These are phyloP conservation scores for Alternaria infectoria DNA, from an alignment of 2,329 filamentous ascomycete genomes.

Conservation along the genomic window DNA sequence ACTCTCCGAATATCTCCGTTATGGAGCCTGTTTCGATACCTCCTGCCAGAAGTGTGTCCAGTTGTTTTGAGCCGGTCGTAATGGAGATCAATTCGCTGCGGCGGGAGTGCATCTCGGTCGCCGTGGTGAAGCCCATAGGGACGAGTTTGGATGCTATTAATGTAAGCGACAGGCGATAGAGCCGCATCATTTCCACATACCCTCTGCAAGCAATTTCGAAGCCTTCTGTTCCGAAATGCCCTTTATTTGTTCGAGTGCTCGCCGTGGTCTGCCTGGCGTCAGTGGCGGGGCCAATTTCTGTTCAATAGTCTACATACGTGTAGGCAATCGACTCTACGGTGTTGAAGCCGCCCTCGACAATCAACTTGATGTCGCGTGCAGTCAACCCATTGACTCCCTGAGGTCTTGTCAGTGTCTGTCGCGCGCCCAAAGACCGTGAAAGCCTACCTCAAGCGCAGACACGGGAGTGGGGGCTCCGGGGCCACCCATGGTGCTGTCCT, in stretches of 20 bases:
- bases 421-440: background rate
- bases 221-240: slow-evolving; percentile 98
- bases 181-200: slow-evolving; percentile 55
- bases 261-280: slow-evolving; percentile 61
- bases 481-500: slow-evolving; percentile 70
- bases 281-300: slow-evolving; percentile 17
- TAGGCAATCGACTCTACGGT: slow-evolving; percentile 97
- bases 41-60: slow-evolving; percentile 92
- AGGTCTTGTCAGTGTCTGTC: slow-evolving; percentile 1
- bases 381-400: slow-evolving; percentile 88
- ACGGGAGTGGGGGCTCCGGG: slow-evolving; percentile 95
- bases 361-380: slow-evolving; percentile 92
- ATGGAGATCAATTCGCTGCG: slow-evolving; percentile 97
- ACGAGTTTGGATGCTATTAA: slow-evolving; percentile 85
- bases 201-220: slow-evolving; percentile 86
- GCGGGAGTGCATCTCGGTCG: slow-evolving; percentile 97
- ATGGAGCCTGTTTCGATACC: slow-evolving; percentile 97
- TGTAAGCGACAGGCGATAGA: slow-evolving; percentile 1
- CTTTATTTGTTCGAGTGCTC: slow-evolving; percentile 91
- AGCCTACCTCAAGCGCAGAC: slow-evolving; percentile 77
- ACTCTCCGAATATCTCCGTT: slow-evolving; percentile 97
- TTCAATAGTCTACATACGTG: slow-evolving; percentile 63
- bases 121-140: slow-evolving; percentile 98
- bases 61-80: slow-evolving; percentile 95
- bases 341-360: slow-evolving; percentile 90